A percentile compares a stretch with the other conserved stretches of the same genome.
These are phyloP conservation scores for Aureobasidium pullulans DNA, from an alignment of 2,329 filamentous ascomycete genomes.

Conservation along the genomic window DNA sequence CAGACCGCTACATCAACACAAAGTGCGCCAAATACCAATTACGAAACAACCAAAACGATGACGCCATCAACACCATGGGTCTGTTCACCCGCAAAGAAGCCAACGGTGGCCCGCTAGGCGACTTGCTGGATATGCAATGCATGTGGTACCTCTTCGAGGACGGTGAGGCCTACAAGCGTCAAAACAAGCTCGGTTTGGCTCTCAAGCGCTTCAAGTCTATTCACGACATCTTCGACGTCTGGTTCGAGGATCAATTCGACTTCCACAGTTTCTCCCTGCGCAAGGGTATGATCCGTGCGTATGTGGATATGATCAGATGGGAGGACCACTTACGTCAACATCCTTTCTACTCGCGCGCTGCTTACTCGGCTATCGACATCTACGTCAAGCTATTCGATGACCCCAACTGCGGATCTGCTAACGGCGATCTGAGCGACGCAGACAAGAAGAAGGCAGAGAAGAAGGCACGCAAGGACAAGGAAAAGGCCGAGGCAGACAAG, in stretches of 20 bases:
- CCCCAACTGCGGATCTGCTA: conserved; percentile 58
- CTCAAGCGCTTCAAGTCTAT: conserved; percentile 87
- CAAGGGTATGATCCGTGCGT: conserved; percentile 91
- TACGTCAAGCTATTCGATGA: conserved; percentile 76
- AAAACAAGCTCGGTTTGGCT: conserved; percentile 74
- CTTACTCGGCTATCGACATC: conserved; percentile 70
- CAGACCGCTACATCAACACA: conserved; percentile 95
- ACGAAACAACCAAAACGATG: conserved; percentile 82
- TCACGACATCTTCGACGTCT: conserved; percentile 88
- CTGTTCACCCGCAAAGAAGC: conserved; percentile 92
- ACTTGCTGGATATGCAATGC: conserved; percentile 96
- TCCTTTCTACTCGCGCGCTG: conserved; percentile 82
- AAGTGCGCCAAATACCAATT: conserved; percentile 97
- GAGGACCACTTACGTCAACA: conserved; percentile 87
- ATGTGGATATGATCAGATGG: conserved; percentile 95
- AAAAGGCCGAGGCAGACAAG: conserved; percentile 80
- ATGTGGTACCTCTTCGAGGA: conserved; percentile 97
- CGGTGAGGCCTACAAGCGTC: conserved; percentile 77
- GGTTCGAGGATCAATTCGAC: conserved; percentile 98
- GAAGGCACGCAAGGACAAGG: conserved; percentile 68
- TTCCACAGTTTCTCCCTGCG: conserved; percentile 97
- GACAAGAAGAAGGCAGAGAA: conserved; percentile 65
- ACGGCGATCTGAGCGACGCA: conserved; percentile 72
- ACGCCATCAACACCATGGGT: conserved; percentile 79
- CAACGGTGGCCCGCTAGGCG: conserved; percentile 76